Evolutionary conservation across 345 rosid species (phyloP).

Genomic region (Salix dunnii): DNA sequence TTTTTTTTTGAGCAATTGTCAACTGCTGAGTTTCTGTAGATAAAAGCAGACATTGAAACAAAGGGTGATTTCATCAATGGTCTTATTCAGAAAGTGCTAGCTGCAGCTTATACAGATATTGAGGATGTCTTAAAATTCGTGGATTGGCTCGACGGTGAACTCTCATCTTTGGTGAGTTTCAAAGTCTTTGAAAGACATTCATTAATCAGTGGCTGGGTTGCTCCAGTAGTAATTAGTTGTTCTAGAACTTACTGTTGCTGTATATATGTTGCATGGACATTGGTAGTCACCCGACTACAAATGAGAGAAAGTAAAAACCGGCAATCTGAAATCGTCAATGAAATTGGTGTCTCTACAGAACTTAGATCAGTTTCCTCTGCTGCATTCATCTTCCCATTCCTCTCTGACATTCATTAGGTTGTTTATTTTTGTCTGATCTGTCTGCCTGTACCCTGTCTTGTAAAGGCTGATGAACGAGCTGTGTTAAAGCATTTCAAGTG

Average conservation of each 20-base stretch:
- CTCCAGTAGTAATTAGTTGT: background rate
- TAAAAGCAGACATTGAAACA: slow-evolving; percentile 79
- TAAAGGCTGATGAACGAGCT: slow-evolving; percentile 84
- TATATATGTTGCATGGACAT: background rate
- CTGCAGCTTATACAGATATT: slow-evolving; percentile 60
- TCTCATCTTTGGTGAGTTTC: slow-evolving; percentile 64
- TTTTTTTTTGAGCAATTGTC: slow-evolving; percentile 3
- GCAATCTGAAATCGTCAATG: background rate
- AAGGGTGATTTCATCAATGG: slow-evolving; percentile 69
- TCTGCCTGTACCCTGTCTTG: background rate
- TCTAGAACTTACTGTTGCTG: background rate
- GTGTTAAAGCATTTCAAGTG: slow-evolving; percentile 91
- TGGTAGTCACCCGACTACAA: background rate
- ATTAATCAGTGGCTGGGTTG: background rate
- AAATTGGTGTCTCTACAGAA: background rate
- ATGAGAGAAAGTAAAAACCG: background rate
- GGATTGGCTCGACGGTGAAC: slow-evolving; percentile 74
- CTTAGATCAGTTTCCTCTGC: background rate
- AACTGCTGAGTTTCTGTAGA: slow-evolving; percentile 36
- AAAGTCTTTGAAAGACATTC: slow-evolving; percentile 15
- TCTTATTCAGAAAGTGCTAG: slow-evolving; percentile 64
- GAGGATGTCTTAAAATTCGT: slow-evolving; percentile 74
- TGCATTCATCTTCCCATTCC: background rate
- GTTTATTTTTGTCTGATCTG: background rate
- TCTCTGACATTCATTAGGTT: too few relatives aligned